Evolutionary conservation across 768 basidiomycete species (phyloP).

Genomic region (Sistotremastrum suecicum): DNA sequence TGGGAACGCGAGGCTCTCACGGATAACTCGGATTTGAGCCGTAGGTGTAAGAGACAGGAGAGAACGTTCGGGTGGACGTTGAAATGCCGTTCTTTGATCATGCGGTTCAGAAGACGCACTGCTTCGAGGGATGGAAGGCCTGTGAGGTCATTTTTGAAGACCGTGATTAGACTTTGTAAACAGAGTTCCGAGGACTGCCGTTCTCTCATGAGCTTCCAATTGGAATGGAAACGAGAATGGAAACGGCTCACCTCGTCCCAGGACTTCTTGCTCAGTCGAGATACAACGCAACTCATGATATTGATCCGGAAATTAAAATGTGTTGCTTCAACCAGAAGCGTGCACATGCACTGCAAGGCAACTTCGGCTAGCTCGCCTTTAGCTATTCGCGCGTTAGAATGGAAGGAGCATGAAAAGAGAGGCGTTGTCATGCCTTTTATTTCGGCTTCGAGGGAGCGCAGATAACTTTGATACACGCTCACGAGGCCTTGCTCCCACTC

Average conservation of each 20-base stretch:
- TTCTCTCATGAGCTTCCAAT: conserved; percentile 5
- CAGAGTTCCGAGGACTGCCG: conserved; percentile 74
- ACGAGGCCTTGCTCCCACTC: conserved; percentile 96
- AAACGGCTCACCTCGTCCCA: conserved; percentile 68
- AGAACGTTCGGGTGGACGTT: conserved; percentile 83
- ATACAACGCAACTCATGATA: conserved; percentile 78
- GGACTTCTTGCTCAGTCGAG: conserved; percentile 65
- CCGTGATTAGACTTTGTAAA: conserved; percentile 61
- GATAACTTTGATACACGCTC: conserved; percentile 73
- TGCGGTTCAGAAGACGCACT: conserved; percentile 83
- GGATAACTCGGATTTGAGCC: conserved; percentile 74
- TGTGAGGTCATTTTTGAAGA: conserved; percentile 73
- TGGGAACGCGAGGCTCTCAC: conserved; percentile 64
- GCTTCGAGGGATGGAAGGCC: conserved; percentile 75
- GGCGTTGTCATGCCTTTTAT: conserved; percentile 50
- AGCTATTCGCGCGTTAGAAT: conserved; percentile 24
- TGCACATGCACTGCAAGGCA: conserved; percentile 78
- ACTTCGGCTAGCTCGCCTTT: conserved; percentile 52
- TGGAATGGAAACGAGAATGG: conserved; percentile 1
- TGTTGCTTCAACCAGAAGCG: conserved; percentile 63
- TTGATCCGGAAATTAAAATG: conserved; percentile 97
- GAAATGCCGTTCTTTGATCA: conserved; percentile 90
- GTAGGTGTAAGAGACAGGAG: conserved; percentile 69
- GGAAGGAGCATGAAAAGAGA: conserved; percentile 2
- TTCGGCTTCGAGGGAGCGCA: conserved; percentile 74